A percentile compares a stretch with the other conserved stretches of the same genome.
Evolutionary conservation across 2,329 filamentous ascomycete species (phyloP).

Genomic region (Colletotrichum sidae): DNA sequence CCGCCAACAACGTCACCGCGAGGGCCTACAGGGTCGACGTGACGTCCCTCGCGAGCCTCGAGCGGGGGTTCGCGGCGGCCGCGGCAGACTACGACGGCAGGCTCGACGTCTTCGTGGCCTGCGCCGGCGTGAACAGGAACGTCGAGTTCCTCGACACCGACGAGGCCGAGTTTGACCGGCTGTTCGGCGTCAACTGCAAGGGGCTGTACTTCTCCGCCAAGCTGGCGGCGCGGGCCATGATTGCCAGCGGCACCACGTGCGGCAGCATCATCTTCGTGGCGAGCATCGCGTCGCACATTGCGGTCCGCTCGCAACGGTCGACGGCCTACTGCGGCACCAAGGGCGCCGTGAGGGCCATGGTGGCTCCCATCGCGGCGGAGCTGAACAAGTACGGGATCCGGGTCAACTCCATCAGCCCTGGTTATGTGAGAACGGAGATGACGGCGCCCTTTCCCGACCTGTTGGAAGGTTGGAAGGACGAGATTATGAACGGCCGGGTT

Average conservation of each 20-base stretch:
- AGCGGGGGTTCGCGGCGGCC: slow-evolving; percentile 3
- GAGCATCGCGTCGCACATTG: slow-evolving; percentile 64
- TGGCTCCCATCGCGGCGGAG: slow-evolving; percentile 33
- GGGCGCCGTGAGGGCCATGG: slow-evolving; percentile 35
- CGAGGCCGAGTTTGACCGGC: slow-evolving; percentile 27
- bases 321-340: slow-evolving; percentile 43
- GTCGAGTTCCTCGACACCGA: slow-evolving; percentile 28
- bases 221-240: slow-evolving; percentile 62
- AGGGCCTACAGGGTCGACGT: slow-evolving; percentile 23
- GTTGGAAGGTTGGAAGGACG: slow-evolving; percentile 60
- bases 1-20: neutral
- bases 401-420: slow-evolving; percentile 36
- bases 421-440: slow-evolving; percentile 37
- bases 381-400: slow-evolving; percentile 26
- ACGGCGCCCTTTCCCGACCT: slow-evolving; percentile 56
- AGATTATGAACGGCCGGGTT: slow-evolving; percentile 59
- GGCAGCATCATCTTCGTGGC: slow-evolving; percentile 66
- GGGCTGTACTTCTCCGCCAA: slow-evolving; percentile 55
- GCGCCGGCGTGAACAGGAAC: slow-evolving; percentile 47
- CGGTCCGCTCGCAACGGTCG: slow-evolving; percentile 59
- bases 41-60: slow-evolving; percentile 15
- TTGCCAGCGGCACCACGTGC: slow-evolving; percentile 59
- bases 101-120: slow-evolving; percentile 50
- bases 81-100: slow-evolving; percentile 43
- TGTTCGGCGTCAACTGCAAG: slow-evolving; percentile 25